phyloP scores from a whole-genome alignment of 345 rosid genomes.

The Cochlearia excelsa region DNA sequence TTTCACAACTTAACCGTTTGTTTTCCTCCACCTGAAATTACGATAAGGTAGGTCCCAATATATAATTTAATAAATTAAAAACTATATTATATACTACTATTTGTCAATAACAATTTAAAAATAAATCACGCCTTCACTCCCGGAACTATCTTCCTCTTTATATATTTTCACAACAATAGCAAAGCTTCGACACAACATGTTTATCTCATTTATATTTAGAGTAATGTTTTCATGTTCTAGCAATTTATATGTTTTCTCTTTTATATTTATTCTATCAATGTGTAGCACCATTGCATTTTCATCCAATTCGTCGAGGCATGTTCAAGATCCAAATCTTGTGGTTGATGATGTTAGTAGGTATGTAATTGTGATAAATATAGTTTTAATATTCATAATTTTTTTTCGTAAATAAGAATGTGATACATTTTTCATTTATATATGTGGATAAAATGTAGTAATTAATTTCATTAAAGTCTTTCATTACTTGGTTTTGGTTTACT shows the following conservation, averaged over 20 bases:
- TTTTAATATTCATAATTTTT: too few species aligned
- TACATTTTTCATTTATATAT: too few species aligned
- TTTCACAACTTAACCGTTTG: slow-evolving; percentile 34
- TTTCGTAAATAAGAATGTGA: too few species aligned
- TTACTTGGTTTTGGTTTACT: too few species aligned
- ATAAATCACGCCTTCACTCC: slow-evolving; percentile 61
- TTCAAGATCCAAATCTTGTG: slow-evolving; percentile 32
- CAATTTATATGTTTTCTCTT: not conserved
- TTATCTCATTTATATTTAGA: slow-evolving; percentile 7
- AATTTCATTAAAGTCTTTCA: too few species aligned
- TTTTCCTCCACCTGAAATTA: slow-evolving; percentile 45
- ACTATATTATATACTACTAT: slow-evolving; percentile 12
- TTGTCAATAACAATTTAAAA: slow-evolving; percentile 3
- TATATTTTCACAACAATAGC: slow-evolving; percentile 22
- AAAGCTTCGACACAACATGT: slow-evolving; percentile 16
- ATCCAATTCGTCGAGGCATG: slow-evolving; percentile 20
- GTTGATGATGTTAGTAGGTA: slow-evolving; percentile 39
- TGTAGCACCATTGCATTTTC: slow-evolving; percentile 14
- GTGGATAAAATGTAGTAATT: too few species aligned
- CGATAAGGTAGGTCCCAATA: slow-evolving; percentile 47
- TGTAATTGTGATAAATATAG: not conserved
- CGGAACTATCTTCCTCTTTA: slow-evolving; percentile 52
- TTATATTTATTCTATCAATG: slow-evolving; percentile 14
- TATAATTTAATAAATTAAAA: slow-evolving; percentile 23
- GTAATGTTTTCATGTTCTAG: slow-evolving; percentile 22